phyloP scores from a whole-genome alignment of 2,329 filamentous ascomycete genomes.

The Raffaelea deltoideospora region DNA sequence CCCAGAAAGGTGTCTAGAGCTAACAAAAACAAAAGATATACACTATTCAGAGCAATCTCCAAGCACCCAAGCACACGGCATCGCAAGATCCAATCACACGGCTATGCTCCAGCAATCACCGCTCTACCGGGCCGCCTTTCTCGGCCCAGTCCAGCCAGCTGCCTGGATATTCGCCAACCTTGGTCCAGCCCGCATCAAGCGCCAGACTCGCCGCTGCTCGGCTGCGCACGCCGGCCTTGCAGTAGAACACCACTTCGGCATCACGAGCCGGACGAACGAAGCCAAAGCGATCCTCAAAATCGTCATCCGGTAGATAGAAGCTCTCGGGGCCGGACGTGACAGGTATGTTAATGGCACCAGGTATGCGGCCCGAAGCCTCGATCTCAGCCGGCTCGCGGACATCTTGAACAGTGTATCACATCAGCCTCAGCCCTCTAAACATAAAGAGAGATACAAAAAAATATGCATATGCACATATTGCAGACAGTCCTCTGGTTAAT shows the following conservation, averaged over 20 bases:
- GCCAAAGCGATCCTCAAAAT: conserved; percentile 73
- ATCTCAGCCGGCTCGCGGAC: conserved; percentile 61
- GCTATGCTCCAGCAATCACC: no score
- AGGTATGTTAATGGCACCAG: conserved; percentile 69
- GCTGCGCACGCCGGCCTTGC: conserved; percentile 78
- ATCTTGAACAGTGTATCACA: conserved; percentile 32
- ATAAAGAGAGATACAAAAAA: neutral
- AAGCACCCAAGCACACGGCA: no score
- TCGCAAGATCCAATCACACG: no score
- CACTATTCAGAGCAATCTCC: no score
- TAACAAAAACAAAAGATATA: no score
- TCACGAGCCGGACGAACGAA: conserved; percentile 49
- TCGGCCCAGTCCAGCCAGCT: conserved; percentile 73
- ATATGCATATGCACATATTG: neutral
- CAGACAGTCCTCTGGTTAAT: no score
- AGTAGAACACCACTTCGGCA: conserved; percentile 67
- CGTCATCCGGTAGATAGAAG: conserved; percentile 58
- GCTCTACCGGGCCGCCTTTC: conserved; percentile 49
- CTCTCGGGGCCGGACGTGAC: conserved; percentile 63
- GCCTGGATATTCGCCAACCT: conserved; percentile 57
- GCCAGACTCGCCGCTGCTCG: conserved; percentile 64
- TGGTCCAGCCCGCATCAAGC: conserved; percentile 56
- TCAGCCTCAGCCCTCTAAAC: neutral
- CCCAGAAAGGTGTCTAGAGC: no score
- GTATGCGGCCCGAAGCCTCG: conserved; percentile 53